Conservation (phyloP, 148 eudicot species). For the Fallopia convolvulus region DNA sequence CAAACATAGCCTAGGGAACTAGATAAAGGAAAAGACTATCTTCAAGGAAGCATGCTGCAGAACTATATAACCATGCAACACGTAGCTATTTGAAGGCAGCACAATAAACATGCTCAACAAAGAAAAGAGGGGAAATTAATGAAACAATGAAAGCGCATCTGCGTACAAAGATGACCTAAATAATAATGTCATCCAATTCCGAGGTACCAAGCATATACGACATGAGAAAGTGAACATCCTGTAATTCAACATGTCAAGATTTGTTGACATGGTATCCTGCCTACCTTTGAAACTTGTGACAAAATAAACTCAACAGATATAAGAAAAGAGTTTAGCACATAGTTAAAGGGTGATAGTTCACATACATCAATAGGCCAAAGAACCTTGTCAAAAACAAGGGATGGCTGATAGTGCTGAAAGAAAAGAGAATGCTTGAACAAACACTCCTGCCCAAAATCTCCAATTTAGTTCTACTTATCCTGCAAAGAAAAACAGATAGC, state of each 20-base stretch:
- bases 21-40: not conserved
- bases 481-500: slow-evolving; percentile 52
- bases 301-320: not conserved
- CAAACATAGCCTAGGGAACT: not conserved
- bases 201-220: not conserved
- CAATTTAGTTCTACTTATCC: slow-evolving; percentile 41
- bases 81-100: not conserved
- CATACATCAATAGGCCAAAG: slow-evolving; percentile 29
- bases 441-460: slow-evolving; percentile 17
- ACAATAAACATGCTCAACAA: not conserved
- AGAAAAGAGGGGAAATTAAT: not conserved
- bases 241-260: not conserved
- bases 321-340: slow-evolving; percentile 1
- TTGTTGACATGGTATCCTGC: not conserved
- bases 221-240: not conserved
- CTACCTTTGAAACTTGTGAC: not conserved
- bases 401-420: slow-evolving; percentile 27
- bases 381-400: slow-evolving; percentile 35
- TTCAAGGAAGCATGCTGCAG: not conserved
- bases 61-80: not conserved
- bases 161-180: not conserved
- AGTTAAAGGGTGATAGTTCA: slow-evolving; percentile 21
- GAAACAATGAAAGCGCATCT: not conserved
- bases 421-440: slow-evolving; percentile 25
- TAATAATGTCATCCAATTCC: not conserved